Evolutionary conservation across 176 grass and related monocot genomes (phyloP).

Genomic region (Bothriochloa decipiens): DNA sequence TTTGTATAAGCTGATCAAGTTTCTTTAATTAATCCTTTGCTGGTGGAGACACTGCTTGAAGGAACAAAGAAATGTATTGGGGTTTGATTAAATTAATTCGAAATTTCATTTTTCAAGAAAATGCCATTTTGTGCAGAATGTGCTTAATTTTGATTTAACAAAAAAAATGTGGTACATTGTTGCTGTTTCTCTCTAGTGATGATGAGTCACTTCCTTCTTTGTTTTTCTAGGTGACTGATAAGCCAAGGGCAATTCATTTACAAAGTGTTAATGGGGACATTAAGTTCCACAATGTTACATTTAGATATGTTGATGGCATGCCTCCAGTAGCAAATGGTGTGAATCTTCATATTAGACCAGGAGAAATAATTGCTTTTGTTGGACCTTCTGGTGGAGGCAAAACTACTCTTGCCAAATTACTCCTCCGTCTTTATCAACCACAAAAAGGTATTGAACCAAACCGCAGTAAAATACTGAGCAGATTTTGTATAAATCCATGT

Average conservation of each 20-base stretch:
- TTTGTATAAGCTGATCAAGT: not conserved
- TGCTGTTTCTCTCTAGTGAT: not conserved
- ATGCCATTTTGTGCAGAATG: constrained; percentile 21
- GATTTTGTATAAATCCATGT: not conserved
- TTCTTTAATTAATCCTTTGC: not conserved
- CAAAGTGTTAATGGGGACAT: constrained; percentile 62
- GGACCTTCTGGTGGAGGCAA: constrained; percentile 86
- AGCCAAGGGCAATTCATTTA: constrained; percentile 55
- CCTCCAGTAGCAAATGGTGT: constrained; percentile 54
- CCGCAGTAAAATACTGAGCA: not conserved
- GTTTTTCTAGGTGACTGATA: constrained; percentile 62
- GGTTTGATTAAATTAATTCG: constrained; percentile 20
- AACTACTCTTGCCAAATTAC: constrained; percentile 81
- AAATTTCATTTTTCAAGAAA: not conserved
- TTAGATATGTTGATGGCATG: constrained; percentile 59
- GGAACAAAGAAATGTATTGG: not conserved
- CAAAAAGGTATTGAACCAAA: constrained; percentile 62
- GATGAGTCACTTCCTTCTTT: constrained; percentile 27
- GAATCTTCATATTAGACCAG: constrained; percentile 64
- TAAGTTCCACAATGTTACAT: constrained; percentile 75
- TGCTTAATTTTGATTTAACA: constrained; percentile 36
- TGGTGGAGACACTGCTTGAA: not conserved
- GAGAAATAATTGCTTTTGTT: constrained; percentile 76
- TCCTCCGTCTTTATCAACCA: constrained; percentile 79
- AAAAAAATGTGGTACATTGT: constrained; percentile 1